phyloP scores from a whole-genome alignment of 768 basidiomycete genomes.

The Fistulinella prunicolor region DNA sequence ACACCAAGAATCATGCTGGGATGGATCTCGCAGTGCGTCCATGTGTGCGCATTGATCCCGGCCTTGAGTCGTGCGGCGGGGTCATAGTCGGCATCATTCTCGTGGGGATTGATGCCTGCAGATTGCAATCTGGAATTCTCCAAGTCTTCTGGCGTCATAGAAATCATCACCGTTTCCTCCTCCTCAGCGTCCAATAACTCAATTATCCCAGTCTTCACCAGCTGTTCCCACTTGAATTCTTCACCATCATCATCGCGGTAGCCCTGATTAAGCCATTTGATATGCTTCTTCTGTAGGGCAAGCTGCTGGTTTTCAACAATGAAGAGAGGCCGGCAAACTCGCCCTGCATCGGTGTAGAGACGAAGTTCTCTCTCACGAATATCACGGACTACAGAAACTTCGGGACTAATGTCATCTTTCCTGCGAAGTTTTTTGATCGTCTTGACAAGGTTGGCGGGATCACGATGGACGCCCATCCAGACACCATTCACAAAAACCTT shows the following conservation, averaged over 20 bases:
- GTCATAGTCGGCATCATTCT: conserved; percentile 73
- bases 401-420: conserved; percentile 92
- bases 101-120: conserved; percentile 53
- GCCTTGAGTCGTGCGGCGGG: conserved; percentile 87
- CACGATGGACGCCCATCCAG: conserved; percentile 98
- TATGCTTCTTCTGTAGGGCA: conserved; percentile 77
- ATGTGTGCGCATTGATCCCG: conserved; percentile 80
- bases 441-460: conserved; percentile 87
- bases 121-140: conserved; percentile 75
- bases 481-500: conserved; percentile 99
- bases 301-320: conserved; percentile 93
- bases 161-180: conserved; percentile 99
- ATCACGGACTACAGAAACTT: conserved; percentile 96
- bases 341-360: conserved; percentile 94
- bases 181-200: conserved; percentile 98
- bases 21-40: conserved; percentile 99
- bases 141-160: conserved; percentile 96
- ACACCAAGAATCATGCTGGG: conserved; percentile 99
- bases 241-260: conserved; percentile 54
- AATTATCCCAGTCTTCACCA: conserved; percentile 85
- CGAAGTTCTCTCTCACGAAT: conserved; percentile 94
- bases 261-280: conserved; percentile 64
- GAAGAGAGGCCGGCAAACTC: conserved; percentile 95
- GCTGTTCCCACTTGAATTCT: conserved; percentile 77
- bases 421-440: conserved; percentile 90